Evolutionary conservation across 2,329 filamentous ascomycete species (phyloP).

Genomic region (Paecilomyces sp.): DNA sequence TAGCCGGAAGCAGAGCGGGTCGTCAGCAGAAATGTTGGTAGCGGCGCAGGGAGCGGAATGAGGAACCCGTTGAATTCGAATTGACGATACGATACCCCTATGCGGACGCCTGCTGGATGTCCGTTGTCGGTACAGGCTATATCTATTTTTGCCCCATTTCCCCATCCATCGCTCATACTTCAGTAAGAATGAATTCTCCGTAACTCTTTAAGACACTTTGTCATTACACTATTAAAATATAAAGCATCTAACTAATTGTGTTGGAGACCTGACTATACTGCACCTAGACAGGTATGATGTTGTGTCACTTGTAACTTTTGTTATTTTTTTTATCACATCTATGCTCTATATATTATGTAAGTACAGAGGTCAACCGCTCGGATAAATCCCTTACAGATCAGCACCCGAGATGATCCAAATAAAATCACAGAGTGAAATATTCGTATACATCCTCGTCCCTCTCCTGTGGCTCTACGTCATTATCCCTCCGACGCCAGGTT

Average conservation of each 20-base stretch:
- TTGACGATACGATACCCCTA: background rate
- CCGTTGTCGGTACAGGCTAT: background rate
- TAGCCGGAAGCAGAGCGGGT: background rate
- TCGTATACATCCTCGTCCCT: slow-evolving; percentile 1
- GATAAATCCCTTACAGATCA: background rate
- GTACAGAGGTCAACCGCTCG: background rate
- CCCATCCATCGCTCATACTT: background rate
- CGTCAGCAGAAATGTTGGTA: background rate
- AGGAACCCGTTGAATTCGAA: background rate
- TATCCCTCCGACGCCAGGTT: background rate
- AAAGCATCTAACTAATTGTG: background rate
- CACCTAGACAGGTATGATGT: background rate
- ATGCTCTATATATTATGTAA: background rate
- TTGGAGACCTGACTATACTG: background rate
- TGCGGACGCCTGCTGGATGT: background rate
- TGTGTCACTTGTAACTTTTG: background rate
- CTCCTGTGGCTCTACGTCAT: background rate
- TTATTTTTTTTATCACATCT: background rate
- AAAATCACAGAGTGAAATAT: background rate
- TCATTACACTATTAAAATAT: background rate
- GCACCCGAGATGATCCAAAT: background rate
- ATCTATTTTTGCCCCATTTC: background rate
- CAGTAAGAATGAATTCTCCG: background rate
- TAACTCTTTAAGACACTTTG: background rate
- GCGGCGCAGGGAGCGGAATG: background rate